Evolutionary conservation across 768 basidiomycete genomes (phyloP).

Genomic region (Amanita muscaria): DNA sequence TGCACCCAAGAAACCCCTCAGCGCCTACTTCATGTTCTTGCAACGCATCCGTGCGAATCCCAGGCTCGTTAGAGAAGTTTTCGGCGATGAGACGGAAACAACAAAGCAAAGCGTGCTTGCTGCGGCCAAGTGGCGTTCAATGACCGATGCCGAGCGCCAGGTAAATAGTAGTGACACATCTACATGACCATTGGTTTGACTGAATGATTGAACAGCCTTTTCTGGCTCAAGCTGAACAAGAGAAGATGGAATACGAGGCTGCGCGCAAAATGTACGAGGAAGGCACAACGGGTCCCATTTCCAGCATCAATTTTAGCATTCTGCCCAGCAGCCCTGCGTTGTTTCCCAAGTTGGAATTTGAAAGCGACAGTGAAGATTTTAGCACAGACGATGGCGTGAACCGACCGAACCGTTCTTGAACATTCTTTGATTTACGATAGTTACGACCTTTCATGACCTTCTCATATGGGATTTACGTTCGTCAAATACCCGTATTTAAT

Average conservation of each 20-base stretch:
- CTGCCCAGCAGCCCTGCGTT: slow-evolving; percentile 61
- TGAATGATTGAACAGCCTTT: slow-evolving; percentile 54
- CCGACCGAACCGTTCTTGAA: slow-evolving; percentile 27
- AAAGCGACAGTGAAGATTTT: slow-evolving; percentile 63
- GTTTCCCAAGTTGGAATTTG: slow-evolving; percentile 55
- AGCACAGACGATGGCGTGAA: slow-evolving; percentile 39
- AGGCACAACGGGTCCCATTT: slow-evolving; percentile 55
- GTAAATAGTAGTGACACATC: slow-evolving; percentile 32
- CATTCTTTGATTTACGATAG: slow-evolving; percentile 12
- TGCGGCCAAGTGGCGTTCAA: slow-evolving; percentile 86
- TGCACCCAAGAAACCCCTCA: slow-evolving; percentile 91
- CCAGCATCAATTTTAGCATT: slow-evolving; percentile 79
- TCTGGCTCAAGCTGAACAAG: slow-evolving; percentile 87
- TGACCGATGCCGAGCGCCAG: slow-evolving; percentile 91
- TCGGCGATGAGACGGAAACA: slow-evolving; percentile 86
- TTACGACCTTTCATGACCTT: slow-evolving; percentile 22
- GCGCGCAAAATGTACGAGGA: slow-evolving; percentile 85
- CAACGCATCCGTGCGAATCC: slow-evolving; percentile 81
- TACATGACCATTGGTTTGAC: slow-evolving; percentile 7
- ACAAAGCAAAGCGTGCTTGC: slow-evolving; percentile 92
- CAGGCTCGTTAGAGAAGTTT: slow-evolving; percentile 66
- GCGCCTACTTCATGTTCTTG: slow-evolving; percentile 92
- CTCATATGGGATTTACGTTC: slow-evolving; percentile 8
- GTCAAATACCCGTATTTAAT: not conserved
- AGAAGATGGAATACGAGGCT: slow-evolving; percentile 89